Evolutionary conservation across 371 early-diverging fungal species (phyloP), one percentile per base, ranked within the genome.

Genomic region (Actinomucor elegans): DNA sequence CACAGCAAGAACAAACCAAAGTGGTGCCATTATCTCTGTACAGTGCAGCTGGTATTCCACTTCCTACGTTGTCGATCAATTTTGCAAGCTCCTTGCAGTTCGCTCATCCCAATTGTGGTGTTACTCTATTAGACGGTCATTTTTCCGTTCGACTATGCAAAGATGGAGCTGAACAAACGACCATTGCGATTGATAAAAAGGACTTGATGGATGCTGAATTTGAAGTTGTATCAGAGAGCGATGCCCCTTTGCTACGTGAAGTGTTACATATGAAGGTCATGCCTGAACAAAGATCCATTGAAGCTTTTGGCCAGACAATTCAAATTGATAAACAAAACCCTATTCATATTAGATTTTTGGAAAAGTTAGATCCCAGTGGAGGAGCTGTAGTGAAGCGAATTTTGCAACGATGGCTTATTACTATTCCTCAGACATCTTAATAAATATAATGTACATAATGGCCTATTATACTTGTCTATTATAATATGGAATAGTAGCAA

Each of bases 1-100:
- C 40, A 54, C 20, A 15, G 36, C 42, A 35, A 54, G 55, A 59
- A 18, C 66, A 41, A 48, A 27, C 24, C 61, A 23, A 21, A 37
- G 28, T 53, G 11, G 46, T 47, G 5, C 51, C 70, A 1, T 50
- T 62, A 14, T 64, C 65, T 0, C 34, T 73, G 2, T 66, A 64
- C n/a, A 68, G 49, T 52, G 43, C 61, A 6, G 63, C 61, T 21
- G 73, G 65, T 4, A 79, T 86, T 10, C 78, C 79, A 17, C 67
- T 86, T 7, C 84, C 83, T 4, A 83, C 85, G 3, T 62, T 82
- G 5, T 82, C 81, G 2, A 77, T 86, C 43, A 76, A 75, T 23
- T 84, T 86, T 64, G 79, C 40, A 0, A 47, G 73, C 0, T 51
- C 63, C 12, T 59, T 67, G 34, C 58, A 68, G 20, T 86, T 82